phyloP scores from a whole-genome alignment of 2,329 filamentous ascomycete species.

The Raffaelea albimanens region DNA sequence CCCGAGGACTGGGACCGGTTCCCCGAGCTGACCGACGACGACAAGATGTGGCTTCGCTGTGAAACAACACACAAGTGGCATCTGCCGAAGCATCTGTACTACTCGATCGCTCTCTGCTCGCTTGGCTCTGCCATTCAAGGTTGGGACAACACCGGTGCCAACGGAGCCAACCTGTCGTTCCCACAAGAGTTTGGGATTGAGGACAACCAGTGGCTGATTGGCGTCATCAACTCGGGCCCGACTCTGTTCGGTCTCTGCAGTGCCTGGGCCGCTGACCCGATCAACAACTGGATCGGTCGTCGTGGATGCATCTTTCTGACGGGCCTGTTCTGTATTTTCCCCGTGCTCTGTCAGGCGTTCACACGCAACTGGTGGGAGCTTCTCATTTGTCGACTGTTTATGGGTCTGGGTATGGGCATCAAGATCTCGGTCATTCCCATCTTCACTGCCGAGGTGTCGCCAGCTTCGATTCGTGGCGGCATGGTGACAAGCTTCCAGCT shows the following conservation, averaged over 20 bases:
- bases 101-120: slow-evolving; percentile 26
- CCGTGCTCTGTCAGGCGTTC: slow-evolving; percentile 55
- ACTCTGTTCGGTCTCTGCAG: slow-evolving; percentile 36
- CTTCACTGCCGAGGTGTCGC: slow-evolving; percentile 43
- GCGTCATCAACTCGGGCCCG: slow-evolving; percentile 2
- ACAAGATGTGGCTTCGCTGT: slow-evolving; percentile 47
- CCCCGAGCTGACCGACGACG: slow-evolving; percentile 17
- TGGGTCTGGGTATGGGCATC: slow-evolving; percentile 55
- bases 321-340: slow-evolving; percentile 38
- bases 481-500: slow-evolving; percentile 47
- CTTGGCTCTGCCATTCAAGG: slow-evolving; percentile 24
- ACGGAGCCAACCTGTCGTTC: slow-evolving; percentile 39
- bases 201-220: slow-evolving; percentile 7
- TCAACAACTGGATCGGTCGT: slow-evolving; percentile 32
- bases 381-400: slow-evolving; percentile 54
- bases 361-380: slow-evolving; percentile 58
- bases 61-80: slow-evolving; percentile 22
- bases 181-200: slow-evolving; percentile 33
- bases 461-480: slow-evolving; percentile 41
- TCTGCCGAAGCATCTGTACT: slow-evolving; percentile 5
- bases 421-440: slow-evolving; percentile 40
- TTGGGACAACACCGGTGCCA: slow-evolving; percentile 29
- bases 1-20: slow-evolving; percentile 53
- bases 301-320: slow-evolving; percentile 25
- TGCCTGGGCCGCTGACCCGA: slow-evolving; percentile 36